Evolutionary conservation across 2,329 filamentous ascomycete genomes (phyloP), one percentile per base, ranked within the genome.

Genomic region (Xylariaceae sp.): DNA sequence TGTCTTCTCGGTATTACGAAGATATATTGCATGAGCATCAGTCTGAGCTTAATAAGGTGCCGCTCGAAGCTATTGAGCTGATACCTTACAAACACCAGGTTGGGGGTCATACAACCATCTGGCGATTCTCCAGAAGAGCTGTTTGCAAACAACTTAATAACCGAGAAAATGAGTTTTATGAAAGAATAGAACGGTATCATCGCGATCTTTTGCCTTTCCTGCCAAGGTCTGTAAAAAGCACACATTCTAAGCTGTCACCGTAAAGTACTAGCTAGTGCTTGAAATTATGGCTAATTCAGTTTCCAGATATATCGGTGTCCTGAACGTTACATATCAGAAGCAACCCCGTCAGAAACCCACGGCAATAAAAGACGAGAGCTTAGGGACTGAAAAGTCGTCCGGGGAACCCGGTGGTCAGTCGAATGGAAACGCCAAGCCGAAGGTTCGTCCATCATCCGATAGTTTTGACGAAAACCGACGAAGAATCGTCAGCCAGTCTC

Each of bases 81-180:
- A 96, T 96, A 66, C 94, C 94, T 1, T 99, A 96, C 73, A 89
- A 90, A 62, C 94, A 99, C 72, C 94, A 99, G 72, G 94, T 99
- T 53, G 94, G 94, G 55, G 94, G 94, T 0, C 94, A 99, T 70
- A 96, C 91, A 5, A 96, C 92, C 0, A 81, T 99, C 37, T 99
- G 95, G 81, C 87, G 92, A 42, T 97, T 99, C 69, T 97, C 94
- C 19, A 86, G 90, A 62, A 84, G 91, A 65, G 94, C 94, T 53
- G 91, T 99, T 8, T 99, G 94, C 78, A 99, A 99, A 73, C 91
- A 96, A 73, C 81, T 99, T 67, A 99, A 96, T 71, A 99, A 96
- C 70, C 83, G 92, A 66, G 94, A 99, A 70, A 99, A 99, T 72
- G 90, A 96, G 73, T 99, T 99, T 69, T 99, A 99, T 71, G 94